phyloP scores from a whole-genome alignment of 78 protist species.

The Dictyostelium purpureum region DNA sequence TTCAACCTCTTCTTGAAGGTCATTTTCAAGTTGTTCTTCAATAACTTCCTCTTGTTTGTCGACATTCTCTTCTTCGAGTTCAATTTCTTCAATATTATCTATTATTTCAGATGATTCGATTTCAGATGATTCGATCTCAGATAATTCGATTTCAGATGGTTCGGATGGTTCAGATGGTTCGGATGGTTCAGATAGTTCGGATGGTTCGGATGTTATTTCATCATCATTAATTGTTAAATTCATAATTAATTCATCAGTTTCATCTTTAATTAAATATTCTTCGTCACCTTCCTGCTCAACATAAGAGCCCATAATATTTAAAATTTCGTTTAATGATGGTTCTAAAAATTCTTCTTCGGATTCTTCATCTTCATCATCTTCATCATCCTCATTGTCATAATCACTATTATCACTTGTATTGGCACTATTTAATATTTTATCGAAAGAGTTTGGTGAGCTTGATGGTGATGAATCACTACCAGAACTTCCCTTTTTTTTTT shows the following conservation, averaged over 20 bases:
- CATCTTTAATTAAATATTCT: not conserved
- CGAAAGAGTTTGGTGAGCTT: not conserved
- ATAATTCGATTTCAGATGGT: no score
- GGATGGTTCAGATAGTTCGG: not conserved
- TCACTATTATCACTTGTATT: not conserved
- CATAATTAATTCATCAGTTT: constrained; percentile 5
- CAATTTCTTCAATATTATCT: not conserved
- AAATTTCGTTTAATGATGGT: not conserved
- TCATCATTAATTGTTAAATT: not conserved
- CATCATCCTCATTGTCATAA: not conserved
- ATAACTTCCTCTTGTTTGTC: not conserved
- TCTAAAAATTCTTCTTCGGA: not conserved
- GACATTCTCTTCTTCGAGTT: no score
- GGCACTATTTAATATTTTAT: no score
- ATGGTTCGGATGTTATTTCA: not conserved
- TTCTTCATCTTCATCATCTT: not conserved
- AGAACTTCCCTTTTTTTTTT: not conserved
- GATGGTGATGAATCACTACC: not conserved
- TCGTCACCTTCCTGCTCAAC: not conserved
- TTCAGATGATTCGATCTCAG: no score
- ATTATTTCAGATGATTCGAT: no score
- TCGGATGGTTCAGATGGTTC: no score
- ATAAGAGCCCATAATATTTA: not conserved
- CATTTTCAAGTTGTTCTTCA: not conserved
- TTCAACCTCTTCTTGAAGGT: not conserved